Conservation (phyloP, 2,329 filamentous ascomycete genomes). For the Venturiaceae sp. region DNA sequence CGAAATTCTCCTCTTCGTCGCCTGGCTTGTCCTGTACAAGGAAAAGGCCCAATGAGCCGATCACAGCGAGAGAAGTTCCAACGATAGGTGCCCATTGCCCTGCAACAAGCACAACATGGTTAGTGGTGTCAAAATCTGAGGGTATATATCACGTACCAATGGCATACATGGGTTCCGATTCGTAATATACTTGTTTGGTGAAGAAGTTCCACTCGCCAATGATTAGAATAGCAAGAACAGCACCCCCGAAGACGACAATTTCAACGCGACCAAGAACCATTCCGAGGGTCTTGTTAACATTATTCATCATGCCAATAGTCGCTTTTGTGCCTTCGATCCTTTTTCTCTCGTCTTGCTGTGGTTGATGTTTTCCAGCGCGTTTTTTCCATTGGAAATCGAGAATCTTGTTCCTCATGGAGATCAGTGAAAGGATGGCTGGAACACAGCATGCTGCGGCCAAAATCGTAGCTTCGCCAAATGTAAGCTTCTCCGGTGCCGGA, state of each 20-base stretch:
- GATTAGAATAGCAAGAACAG: constrained; percentile 49
- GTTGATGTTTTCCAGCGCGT: constrained; percentile 25
- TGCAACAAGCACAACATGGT: constrained; percentile 14
- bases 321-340: constrained; percentile 45
- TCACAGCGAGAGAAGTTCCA: constrained; percentile 44
- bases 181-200: constrained; percentile 43
- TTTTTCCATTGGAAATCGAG: constrained; percentile 51
- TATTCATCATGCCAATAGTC: constrained; percentile 39
- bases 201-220: constrained; percentile 57
- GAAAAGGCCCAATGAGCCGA: constrained; percentile 50
- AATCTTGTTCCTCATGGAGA: constrained; percentile 56
- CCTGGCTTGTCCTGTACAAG: constrained; percentile 23
- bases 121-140: background rate
- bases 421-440: constrained; percentile 50
- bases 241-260: constrained; percentile 48
- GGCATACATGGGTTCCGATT: constrained; percentile 53
- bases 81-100: constrained; percentile 53
- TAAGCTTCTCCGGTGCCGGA: constrained; percentile 44
- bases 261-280: constrained; percentile 36
- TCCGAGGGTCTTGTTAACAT: constrained; percentile 26
- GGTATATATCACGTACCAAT: constrained; percentile 38
- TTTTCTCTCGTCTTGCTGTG: constrained; percentile 22
- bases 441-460: constrained; percentile 56
- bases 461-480: constrained; percentile 50
- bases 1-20: background rate